A percentile compares a stretch with the other conserved stretches of the same genome.
Evolutionary conservation across 495 filamentous ascomycete species (phyloP).

Genomic region (Pyrenula massariospora): DNA sequence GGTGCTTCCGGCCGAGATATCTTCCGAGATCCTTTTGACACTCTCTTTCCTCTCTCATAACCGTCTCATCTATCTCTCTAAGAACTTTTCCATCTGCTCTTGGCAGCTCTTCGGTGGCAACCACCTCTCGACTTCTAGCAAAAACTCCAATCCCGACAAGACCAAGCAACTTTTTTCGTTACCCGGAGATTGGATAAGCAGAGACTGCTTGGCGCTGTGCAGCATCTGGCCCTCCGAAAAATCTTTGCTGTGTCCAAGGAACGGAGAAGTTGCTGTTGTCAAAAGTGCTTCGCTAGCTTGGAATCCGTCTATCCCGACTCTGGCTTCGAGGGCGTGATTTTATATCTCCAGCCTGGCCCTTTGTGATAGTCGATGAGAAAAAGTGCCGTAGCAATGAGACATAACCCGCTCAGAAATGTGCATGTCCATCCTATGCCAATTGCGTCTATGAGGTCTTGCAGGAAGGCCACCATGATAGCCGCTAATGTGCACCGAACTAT

Average conservation of each 20-base stretch:
- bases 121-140: not conserved
- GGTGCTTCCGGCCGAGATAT: conserved; percentile 2
- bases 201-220: conserved; percentile 13
- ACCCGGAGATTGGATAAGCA: conserved; percentile 13
- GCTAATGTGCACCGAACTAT: conserved; percentile 1
- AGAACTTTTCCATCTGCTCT: conserved; percentile 6
- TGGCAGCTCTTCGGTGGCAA: conserved; percentile 1
- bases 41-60: conserved; percentile 8
- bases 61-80: conserved; percentile 9
- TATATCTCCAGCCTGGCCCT: conserved; percentile 7
- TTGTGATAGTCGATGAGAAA: conserved; percentile 9
- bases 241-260: conserved; percentile 18
- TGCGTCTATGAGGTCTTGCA: conserved; percentile 1
- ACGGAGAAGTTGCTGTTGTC: conserved; percentile 18
- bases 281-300: conserved; percentile 9
- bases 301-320: not conserved
- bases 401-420: conserved; percentile 13
- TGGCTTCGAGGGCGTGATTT: not conserved
- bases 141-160: not conserved
- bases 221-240: conserved; percentile 12
- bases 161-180: conserved; percentile 8
- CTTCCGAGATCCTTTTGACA: conserved; percentile 5
- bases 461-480: not conserved
- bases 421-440: conserved; percentile 8
- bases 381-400: conserved; percentile 7